These are phyloP conservation scores for Monosporascus sp. DNA, from an alignment of 2,329 filamentous ascomycete species.

Conservation along the genomic window DNA sequence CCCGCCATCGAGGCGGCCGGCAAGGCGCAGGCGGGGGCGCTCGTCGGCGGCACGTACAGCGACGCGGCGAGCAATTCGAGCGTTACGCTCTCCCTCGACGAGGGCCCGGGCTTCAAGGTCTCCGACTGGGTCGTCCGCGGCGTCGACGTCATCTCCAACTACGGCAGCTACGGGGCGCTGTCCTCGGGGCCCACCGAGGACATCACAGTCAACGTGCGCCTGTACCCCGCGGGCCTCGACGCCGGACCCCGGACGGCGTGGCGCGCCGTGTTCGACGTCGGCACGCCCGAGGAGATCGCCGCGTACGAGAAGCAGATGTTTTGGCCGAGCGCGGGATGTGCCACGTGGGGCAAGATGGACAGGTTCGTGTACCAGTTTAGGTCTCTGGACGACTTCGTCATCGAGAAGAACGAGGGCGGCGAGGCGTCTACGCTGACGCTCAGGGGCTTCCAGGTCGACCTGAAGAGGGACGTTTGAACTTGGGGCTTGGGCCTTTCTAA, in stretches of 20 bases:
- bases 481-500: neutral
- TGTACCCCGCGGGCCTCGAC: slow-evolving; percentile 20
- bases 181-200: slow-evolving; percentile 8
- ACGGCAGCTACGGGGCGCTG: slow-evolving; percentile 15
- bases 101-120: slow-evolving; percentile 33
- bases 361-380: slow-evolving; percentile 21
- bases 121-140: slow-evolving; percentile 33
- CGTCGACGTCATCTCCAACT: slow-evolving; percentile 33
- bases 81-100: slow-evolving; percentile 31
- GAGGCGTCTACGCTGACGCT: slow-evolving; percentile 11
- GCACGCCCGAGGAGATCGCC: slow-evolving; percentile 12
- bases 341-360: slow-evolving; percentile 20
- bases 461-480: slow-evolving; percentile 7
- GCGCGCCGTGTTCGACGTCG: slow-evolving; percentile 18
- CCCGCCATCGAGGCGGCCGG: slow-evolving; percentile 38
- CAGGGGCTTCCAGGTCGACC: slow-evolving; percentile 12
- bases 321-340: slow-evolving; percentile 18
- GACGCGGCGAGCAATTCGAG: slow-evolving; percentile 34
- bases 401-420: slow-evolving; percentile 7
- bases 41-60: slow-evolving; percentile 32
- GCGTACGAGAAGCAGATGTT: slow-evolving; percentile 14
- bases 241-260: slow-evolving; percentile 10
- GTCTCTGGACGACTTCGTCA: slow-evolving; percentile 21
- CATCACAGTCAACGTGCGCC: slow-evolving; percentile 10
- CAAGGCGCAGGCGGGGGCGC: slow-evolving; percentile 26